These are phyloP conservation scores for Cladosporium halotolerans DNA, from an alignment of 2,329 filamentous ascomycete genomes.

Conservation along the genomic window DNA sequence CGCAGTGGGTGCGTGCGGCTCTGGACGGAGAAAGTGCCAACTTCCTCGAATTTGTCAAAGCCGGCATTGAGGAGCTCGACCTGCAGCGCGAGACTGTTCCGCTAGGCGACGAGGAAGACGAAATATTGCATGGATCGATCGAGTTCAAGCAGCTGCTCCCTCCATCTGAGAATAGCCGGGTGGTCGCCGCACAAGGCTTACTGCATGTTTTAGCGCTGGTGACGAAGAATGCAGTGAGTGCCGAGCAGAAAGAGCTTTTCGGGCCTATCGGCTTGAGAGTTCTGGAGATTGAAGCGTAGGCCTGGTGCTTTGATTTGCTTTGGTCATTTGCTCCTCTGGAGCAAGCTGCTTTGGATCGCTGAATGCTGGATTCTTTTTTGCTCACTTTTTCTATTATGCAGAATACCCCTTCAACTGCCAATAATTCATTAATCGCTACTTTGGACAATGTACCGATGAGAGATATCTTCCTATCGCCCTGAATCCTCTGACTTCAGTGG, in stretches of 20 bases:
- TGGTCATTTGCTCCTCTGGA: too few relatives aligned
- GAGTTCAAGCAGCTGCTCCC: constrained; percentile 65
- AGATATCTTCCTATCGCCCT: too few relatives aligned
- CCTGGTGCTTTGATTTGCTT: too few relatives aligned
- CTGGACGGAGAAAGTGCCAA: constrained; percentile 56
- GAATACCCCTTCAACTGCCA: too few relatives aligned
- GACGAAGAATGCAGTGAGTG: constrained; percentile 37
- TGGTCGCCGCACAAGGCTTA: constrained; percentile 68
- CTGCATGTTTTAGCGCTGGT: constrained; percentile 67
- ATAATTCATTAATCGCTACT: too few relatives aligned
- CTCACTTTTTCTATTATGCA: too few relatives aligned
- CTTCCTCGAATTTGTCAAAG: constrained; percentile 55
- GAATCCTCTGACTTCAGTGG: too few relatives aligned
- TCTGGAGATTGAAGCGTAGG: not conserved
- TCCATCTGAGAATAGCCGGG: constrained; percentile 46
- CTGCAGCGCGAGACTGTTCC: constrained; percentile 17
- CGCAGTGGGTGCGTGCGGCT: constrained; percentile 46
- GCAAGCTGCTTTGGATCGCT: too few relatives aligned
- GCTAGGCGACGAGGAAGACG: constrained; percentile 27
- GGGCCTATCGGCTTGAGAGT: constrained; percentile 25
- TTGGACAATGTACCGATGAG: too few relatives aligned
- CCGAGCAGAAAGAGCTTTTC: constrained; percentile 49
- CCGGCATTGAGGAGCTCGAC: constrained; percentile 35
- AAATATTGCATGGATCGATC: constrained; percentile 37
- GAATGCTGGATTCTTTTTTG: too few relatives aligned